These are phyloP conservation scores for Colletotrichum scovillei DNA, from an alignment of 2,329 filamentous ascomycete species.

Conservation along the genomic window DNA sequence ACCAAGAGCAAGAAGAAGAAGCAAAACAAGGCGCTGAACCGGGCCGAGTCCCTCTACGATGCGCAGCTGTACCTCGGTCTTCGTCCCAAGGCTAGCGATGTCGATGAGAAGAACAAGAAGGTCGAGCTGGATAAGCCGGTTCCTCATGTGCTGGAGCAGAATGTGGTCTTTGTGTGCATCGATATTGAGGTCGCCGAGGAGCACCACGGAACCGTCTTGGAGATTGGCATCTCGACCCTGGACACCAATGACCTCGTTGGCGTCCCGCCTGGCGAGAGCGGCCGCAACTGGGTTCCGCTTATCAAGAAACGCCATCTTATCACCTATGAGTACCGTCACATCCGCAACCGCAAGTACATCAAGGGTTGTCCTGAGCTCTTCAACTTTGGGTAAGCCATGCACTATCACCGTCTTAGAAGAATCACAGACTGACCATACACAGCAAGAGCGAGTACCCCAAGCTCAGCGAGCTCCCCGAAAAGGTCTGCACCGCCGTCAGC, in stretches of 20 bases:
- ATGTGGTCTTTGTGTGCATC: constrained; percentile 75
- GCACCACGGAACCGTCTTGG: constrained; percentile 76
- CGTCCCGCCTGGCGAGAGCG: constrained; percentile 69
- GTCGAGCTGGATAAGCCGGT: constrained; percentile 4
- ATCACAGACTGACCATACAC: constrained; percentile 7
- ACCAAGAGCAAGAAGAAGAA: constrained; percentile 29
- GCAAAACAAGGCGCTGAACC: constrained; percentile 20
- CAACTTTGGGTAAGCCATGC: constrained; percentile 73
- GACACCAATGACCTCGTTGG: constrained; percentile 71
- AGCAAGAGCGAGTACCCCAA: constrained; percentile 57
- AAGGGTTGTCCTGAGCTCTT: constrained; percentile 79
- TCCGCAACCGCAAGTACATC: constrained; percentile 77
- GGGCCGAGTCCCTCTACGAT: constrained; percentile 19
- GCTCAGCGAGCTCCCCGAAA: constrained; percentile 45
- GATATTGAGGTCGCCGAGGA: constrained; percentile 87
- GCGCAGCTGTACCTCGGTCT: constrained; percentile 35
- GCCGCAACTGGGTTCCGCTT: constrained; percentile 72
- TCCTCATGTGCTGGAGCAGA: constrained; percentile 8
- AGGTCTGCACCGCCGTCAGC: constrained; percentile 52
- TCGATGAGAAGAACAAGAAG: constrained; percentile 11
- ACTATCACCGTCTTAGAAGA: not conserved
- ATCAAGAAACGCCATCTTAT: constrained; percentile 82
- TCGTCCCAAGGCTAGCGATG: constrained; percentile 9
- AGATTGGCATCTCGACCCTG: constrained; percentile 85
- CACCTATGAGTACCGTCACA: constrained; percentile 74